Percentiles rank a stretch among this genome's conserved stretches.
Conservation (phyloP, 495 filamentous ascomycete genomes). For the Neurospora tetraspora region DNA sequence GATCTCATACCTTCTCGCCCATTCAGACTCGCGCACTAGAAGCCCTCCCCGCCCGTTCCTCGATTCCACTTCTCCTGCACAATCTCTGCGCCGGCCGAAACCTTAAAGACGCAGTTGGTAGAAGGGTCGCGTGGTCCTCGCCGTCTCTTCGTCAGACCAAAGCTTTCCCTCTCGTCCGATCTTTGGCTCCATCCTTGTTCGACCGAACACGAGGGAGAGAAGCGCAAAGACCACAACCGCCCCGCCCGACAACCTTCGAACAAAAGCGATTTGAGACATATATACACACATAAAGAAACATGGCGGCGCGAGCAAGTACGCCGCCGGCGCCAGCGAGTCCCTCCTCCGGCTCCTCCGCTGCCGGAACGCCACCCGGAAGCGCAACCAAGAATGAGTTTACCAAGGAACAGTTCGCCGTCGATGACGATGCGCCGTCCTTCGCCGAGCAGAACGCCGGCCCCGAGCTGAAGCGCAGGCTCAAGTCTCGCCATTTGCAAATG, state of each 20-base stretch:
- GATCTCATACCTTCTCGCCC: not conserved
- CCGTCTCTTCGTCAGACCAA: not conserved
- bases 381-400: not conserved
- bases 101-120: not conserved
- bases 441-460: not conserved
- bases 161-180: not conserved
- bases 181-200: too few relatives aligned
- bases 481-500: conserved; percentile 5
- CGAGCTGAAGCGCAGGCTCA: conserved; percentile 1
- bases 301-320: not conserved
- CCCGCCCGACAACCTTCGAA: not conserved
- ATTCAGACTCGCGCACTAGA: not conserved
- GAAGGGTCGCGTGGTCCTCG: not conserved
- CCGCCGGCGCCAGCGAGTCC: not conserved
- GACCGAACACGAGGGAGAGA: not conserved
- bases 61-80: not conserved
- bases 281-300: not conserved
- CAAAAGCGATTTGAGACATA: not conserved
- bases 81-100: not conserved
- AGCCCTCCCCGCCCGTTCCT: not conserved
- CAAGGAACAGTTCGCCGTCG: not conserved
- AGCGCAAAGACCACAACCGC: not conserved
- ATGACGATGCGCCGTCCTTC: not conserved
- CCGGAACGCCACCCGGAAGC: not conserved
- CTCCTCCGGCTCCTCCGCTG: not conserved